Evolutionary conservation across 2,329 filamentous ascomycete species (phyloP), one percentile per base, ranked within the genome.

Genomic region (Fusarium proliferatum): DNA sequence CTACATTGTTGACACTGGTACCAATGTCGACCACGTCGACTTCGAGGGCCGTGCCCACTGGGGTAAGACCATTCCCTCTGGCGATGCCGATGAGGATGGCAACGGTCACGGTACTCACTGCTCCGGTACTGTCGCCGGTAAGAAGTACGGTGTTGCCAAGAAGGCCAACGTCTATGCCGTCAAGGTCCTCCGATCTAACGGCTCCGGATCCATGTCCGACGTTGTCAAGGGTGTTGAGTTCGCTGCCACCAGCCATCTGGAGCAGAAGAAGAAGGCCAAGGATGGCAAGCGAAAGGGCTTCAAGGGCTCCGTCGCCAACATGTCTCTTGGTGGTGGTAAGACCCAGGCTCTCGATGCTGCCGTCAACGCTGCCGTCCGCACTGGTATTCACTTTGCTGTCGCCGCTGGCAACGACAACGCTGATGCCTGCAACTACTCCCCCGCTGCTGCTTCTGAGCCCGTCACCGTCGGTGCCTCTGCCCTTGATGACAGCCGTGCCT

Each of bases 111-210:
- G 96, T 80, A 99, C 96, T 80, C 96, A 99, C 89, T 99, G 96
- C 91, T 98, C 96, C 74, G 96, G 96, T 79, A 99, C 97, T 72
- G 92, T 99, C 80, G 96, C 94, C 76, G 96, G 97, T 82, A 97
- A 96, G 91, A 98, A 97, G 88, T 99, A 97, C 82, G 96, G 96
- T 90, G 96, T 99, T 74, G 96, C 96, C 83, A 99, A 99, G 92
- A 98, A 98, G 91, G 96, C 97, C 81, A 91, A 94, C 79, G 88
- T 99, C 84, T 95, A 97, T 81, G 96, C 96, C 75, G 95, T 99
- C 88, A 99, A 99, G 92, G 96, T 99, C 45, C 93, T 99, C 78
- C 91, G 93, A 82, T 98, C 96, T 79, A 99, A 97, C 85, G 96
- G 96, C 79, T 98, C 96, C 56, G 96, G 96, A 80, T 95, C 94